Evolutionary conservation across 106 monocot species (phyloP), one percentile per base, ranked within the genome.

Genomic region (Dendrobium huoshanense): DNA sequence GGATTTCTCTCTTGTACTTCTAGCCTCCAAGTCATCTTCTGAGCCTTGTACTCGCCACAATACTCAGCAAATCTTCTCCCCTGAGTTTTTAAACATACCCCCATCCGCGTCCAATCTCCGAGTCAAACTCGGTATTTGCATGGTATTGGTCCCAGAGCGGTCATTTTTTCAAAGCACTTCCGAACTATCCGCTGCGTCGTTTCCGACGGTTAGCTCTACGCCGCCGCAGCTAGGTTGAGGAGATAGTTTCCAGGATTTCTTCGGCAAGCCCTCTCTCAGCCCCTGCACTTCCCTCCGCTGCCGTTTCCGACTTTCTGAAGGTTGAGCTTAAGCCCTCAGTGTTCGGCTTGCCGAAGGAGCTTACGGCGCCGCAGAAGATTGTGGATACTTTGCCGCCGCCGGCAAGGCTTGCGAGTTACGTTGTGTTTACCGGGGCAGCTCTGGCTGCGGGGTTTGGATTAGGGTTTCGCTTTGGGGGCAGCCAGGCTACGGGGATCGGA

Each of bases 371-470:
- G 13, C 89, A 94, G 83, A 81, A 79, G 9, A 18, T 92, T 15
- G 85, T 91, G 18, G 89, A 81, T 59, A 78, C 81, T 7, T 45
- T 99, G 25, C 72, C 95, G 2, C 95, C 95, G 18, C 81, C 89
- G n/a, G 95, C 80, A 41, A 84, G 98, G 81, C 10, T 93, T 17
- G 92, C 83, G 7, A 67, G 83, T 78, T 91, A 89, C 2, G 83
- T 78, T 55, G 67, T 87, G 41, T 1, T 98, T n/a, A 78, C 85
- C 2, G 92, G 86, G 0, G 94, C 88, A 2, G 97, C 97, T 0
- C 7, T 88, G 59, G 88, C 87, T 16, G 92, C 88, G 0, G 97
- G 97, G 41, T 94, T 82, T 78, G 91, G 87, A 7, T 72, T 98
- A 0, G 97, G 97, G 77, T 16, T 84, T 7, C 87, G 87, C 56